Evolutionary conservation across 148 eudicot species (phyloP).

Genomic region (Gaultheria prostrata): DNA sequence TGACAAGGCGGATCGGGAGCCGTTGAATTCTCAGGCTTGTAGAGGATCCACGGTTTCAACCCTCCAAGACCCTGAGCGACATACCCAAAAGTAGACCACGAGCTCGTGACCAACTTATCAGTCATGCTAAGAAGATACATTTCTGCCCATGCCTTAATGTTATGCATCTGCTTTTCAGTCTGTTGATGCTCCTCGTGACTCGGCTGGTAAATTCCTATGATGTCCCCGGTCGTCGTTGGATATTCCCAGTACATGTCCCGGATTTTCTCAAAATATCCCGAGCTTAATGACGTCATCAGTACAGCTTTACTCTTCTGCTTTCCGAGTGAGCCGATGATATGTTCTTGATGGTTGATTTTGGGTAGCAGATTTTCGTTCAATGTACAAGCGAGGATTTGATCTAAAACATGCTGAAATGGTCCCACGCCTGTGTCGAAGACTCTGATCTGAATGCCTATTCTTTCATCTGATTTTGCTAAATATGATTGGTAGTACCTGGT

Average conservation of each 20-base stretch:
- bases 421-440: slow-evolving; percentile 60
- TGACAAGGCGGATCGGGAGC: slow-evolving; percentile 79
- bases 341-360: slow-evolving; percentile 34
- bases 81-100: slow-evolving; percentile 93
- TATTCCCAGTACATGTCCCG: slow-evolving; percentile 74
- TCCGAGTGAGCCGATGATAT: slow-evolving; percentile 16
- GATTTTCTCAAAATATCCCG: slow-evolving; percentile 66
- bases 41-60: slow-evolving; percentile 85
- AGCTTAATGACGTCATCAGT: slow-evolving; percentile 61
- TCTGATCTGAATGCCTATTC: slow-evolving; percentile 77
- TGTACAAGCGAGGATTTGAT: slow-evolving; percentile 69
- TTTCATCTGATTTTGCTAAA: slow-evolving; percentile 77
- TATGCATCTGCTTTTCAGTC: slow-evolving; percentile 57
- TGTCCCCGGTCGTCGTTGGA: slow-evolving; percentile 68
- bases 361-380: slow-evolving; percentile 72
- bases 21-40: slow-evolving; percentile 64
- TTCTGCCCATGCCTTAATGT: slow-evolving; percentile 90
- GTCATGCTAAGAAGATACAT: slow-evolving; percentile 82
- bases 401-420: slow-evolving; percentile 74
- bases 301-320: slow-evolving; percentile 59
- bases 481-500: slow-evolving; percentile 75
- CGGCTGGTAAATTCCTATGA: slow-evolving; percentile 69
- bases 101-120: slow-evolving; percentile 81
- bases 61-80: slow-evolving; percentile 97
- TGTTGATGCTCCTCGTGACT: slow-evolving; percentile 83